Percentiles rank a stretch among this genome's conserved stretches.
phyloP scores from a whole-genome alignment of 495 filamentous ascomycete species.

The Neurospora africana region DNA sequence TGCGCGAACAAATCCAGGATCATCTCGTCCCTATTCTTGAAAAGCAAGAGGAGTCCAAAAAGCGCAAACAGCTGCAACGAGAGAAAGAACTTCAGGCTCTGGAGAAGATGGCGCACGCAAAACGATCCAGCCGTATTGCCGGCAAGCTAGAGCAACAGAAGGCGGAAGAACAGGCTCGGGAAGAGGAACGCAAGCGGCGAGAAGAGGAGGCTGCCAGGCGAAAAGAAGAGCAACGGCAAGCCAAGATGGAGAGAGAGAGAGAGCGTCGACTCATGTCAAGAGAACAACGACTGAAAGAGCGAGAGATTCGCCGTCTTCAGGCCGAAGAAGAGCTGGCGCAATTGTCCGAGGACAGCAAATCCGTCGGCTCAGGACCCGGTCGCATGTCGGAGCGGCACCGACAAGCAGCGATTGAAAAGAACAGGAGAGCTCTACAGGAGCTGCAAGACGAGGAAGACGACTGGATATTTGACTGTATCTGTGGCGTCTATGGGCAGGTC shows the following conservation, averaged over 20 bases:
- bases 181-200: constrained; percentile 61
- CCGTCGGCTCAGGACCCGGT: constrained; percentile 48
- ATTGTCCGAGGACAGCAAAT: constrained; percentile 67
- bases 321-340: constrained; percentile 76
- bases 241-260: constrained; percentile 61
- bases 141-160: constrained; percentile 69
- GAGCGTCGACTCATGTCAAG: constrained; percentile 75
- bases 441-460: constrained; percentile 66
- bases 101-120: constrained; percentile 82
- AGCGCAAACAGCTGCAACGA: constrained; percentile 55
- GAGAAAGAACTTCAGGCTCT: constrained; percentile 72
- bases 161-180: constrained; percentile 55
- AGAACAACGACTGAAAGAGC: constrained; percentile 72
- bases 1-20: constrained; percentile 56
- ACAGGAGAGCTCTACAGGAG: constrained; percentile 60
- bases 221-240: constrained; percentile 56
- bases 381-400: constrained; percentile 69
- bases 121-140: constrained; percentile 81
- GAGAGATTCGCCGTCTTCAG: constrained; percentile 66
- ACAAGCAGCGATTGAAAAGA: constrained; percentile 65
- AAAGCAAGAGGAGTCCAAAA: constrained; percentile 65
- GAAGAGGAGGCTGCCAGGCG: constrained; percentile 53
- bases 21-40: constrained; percentile 77
- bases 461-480: constrained; percentile 93
- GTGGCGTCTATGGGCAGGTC: constrained; percentile 78